Evolutionary conservation across 768 basidiomycete species (phyloP).

Genomic region (Podaxis pistillaris): DNA sequence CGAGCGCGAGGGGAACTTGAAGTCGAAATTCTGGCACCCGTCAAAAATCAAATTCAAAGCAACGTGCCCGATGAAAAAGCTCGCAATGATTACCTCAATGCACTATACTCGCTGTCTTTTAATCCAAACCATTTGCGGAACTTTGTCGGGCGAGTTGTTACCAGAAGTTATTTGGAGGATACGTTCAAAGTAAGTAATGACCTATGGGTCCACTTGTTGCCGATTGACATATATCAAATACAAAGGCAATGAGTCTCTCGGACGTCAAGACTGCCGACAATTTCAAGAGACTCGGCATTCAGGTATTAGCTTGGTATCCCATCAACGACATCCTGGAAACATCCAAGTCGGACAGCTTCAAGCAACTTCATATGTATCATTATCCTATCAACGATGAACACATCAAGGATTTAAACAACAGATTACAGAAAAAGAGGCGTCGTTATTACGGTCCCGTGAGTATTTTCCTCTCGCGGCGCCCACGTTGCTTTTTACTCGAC

Average conservation of each 20-base stretch:
- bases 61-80: not conserved
- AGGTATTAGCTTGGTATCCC: not conserved
- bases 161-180: not conserved
- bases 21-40: not conserved
- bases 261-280: not conserved
- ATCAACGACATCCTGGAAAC: not conserved
- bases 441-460: not conserved
- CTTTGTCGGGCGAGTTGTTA: not conserved
- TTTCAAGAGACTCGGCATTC: not conserved
- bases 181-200: not conserved
- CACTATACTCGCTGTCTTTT: not conserved
- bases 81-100: not conserved
- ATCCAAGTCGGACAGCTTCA: not conserved
- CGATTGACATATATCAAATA: not conserved
- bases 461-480: not conserved
- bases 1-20: not conserved
- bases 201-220: not conserved
- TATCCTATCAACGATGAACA: not conserved
- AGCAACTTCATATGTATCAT: not conserved
- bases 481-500: not conserved
- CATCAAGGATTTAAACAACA: not conserved
- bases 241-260: not conserved
- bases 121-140: not conserved
- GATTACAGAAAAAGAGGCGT: not conserved
- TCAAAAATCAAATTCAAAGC: not conserved